phyloP scores from a whole-genome alignment of 495 filamentous ascomycete species.

The Penicillium pulvis region DNA sequence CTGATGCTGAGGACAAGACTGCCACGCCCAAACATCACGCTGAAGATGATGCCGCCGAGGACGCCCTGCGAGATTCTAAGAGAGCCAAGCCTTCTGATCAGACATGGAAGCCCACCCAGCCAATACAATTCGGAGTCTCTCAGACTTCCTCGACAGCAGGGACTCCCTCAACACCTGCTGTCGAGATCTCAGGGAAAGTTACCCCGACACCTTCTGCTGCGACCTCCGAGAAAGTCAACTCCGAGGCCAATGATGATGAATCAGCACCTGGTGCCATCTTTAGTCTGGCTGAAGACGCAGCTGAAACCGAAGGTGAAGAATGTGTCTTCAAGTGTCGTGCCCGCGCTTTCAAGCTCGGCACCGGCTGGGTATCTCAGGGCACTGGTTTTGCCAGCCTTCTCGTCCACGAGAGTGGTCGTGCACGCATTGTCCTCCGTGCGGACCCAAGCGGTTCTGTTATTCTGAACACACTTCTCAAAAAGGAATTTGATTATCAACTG shows the following conservation, averaged over 20 bases:
- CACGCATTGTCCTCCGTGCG: constrained; percentile 66
- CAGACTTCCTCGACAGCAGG: neutral
- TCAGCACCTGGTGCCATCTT: constrained; percentile 54
- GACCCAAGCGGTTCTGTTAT: constrained; percentile 71
- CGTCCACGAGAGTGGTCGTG: constrained; percentile 61
- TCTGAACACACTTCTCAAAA: constrained; percentile 64
- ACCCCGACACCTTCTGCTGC: constrained; percentile 30
- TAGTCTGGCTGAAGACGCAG: constrained; percentile 60
- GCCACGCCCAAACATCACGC: constrained; percentile 24
- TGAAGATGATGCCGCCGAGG: constrained; percentile 27
- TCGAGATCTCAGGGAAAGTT: constrained; percentile 28
- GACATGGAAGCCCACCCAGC: constrained; percentile 57
- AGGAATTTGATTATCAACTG: constrained; percentile 58
- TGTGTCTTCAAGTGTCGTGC: constrained; percentile 63
- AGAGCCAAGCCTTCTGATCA: constrained; percentile 19
- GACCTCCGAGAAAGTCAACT: constrained; percentile 26
- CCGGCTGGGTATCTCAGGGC: constrained; percentile 60
- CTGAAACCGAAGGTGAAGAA: constrained; percentile 72
- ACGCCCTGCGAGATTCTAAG: constrained; percentile 25
- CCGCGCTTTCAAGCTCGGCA: constrained; percentile 58
- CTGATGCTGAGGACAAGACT: constrained; percentile 28
- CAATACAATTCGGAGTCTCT: constrained; percentile 41
- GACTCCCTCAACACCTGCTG: constrained; percentile 16
- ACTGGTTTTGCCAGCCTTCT: constrained; percentile 67
- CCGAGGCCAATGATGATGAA: constrained; percentile 59